These are phyloP conservation scores for Thalassiosira livingstoniorum DNA, from an alignment of 352 stramenopile genomes.

Conservation along the genomic window DNA sequence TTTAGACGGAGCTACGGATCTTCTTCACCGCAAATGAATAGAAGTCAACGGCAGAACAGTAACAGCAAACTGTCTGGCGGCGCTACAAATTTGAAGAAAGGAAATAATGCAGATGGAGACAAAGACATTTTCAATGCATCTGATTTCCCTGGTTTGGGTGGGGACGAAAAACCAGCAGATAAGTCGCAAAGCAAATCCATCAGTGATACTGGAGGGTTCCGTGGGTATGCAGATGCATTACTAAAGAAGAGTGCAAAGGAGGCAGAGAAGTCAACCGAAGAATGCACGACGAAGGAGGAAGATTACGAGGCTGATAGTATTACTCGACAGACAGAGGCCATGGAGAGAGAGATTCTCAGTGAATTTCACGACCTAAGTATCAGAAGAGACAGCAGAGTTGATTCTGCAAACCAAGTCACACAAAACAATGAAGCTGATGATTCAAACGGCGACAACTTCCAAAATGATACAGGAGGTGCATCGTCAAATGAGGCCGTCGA, in stretches of 20 bases:
- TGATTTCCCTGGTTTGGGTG: conserved; percentile 62
- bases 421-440: conserved; percentile 3
- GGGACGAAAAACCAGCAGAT: conserved; percentile 7
- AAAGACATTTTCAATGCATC: conserved; percentile 57
- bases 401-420: neutral
- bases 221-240: conserved; percentile 60
- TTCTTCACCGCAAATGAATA: conserved; percentile 26
- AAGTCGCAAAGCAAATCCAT: conserved; percentile 4
- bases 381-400: conserved; percentile 8
- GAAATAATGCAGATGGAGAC: conserved; percentile 11
- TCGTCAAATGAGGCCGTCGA: too few relatives aligned
- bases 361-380: conserved; percentile 62
- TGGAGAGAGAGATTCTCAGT: conserved; percentile 54
- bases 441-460: too few relatives aligned
- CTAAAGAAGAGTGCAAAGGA: conserved; percentile 45
- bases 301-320: conserved; percentile 35
- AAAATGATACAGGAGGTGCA: too few relatives aligned
- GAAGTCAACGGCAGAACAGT: conserved; percentile 16
- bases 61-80: conserved; percentile 28
- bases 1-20: conserved; percentile 32
- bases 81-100: conserved; percentile 1
- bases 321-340: conserved; percentile 39
- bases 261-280: neutral
- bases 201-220: too few relatives aligned
- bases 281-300: neutral